These are phyloP conservation scores for Aspergillus niger DNA, from an alignment of 2,329 filamentous ascomycete species.

Conservation along the genomic window DNA sequence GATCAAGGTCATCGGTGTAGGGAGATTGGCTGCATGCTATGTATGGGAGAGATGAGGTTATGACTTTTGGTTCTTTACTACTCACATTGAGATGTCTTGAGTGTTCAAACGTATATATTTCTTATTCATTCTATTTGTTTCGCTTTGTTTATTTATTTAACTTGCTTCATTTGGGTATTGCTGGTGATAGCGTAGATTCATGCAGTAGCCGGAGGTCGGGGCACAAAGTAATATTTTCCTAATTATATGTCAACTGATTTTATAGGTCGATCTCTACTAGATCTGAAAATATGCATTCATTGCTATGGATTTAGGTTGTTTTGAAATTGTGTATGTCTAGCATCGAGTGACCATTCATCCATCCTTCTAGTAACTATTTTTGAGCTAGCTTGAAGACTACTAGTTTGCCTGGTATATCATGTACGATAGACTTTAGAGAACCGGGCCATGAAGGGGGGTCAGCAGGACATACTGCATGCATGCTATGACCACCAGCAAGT, in stretches of 20 bases:
- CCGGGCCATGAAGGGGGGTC: background rate
- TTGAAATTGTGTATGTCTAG: too few species aligned
- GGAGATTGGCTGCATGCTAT: background rate
- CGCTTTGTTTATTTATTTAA: background rate
- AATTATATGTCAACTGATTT: too few species aligned
- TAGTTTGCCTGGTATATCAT: too few species aligned
- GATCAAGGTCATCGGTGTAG: background rate
- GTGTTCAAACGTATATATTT: background rate
- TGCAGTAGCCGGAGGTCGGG: too few species aligned
- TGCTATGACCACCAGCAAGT: background rate
- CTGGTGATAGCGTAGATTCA: too few species aligned
- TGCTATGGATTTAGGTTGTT: too few species aligned
- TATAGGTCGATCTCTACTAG: too few species aligned
- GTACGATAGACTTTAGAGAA: background rate
- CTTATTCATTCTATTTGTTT: background rate
- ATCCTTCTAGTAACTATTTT: too few species aligned
- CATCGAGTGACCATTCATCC: too few species aligned
- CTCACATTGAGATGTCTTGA: background rate
- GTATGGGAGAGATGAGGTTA: background rate
- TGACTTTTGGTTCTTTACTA: background rate
- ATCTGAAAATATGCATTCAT: too few species aligned
- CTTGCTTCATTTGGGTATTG: background rate
- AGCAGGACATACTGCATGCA: background rate
- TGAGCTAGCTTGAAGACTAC: too few species aligned
- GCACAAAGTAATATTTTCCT: too few species aligned